phyloP scores from a whole-genome alignment of 192 early-diverging fungal species.

The Gaertneriomyces semiglobifer region DNA sequence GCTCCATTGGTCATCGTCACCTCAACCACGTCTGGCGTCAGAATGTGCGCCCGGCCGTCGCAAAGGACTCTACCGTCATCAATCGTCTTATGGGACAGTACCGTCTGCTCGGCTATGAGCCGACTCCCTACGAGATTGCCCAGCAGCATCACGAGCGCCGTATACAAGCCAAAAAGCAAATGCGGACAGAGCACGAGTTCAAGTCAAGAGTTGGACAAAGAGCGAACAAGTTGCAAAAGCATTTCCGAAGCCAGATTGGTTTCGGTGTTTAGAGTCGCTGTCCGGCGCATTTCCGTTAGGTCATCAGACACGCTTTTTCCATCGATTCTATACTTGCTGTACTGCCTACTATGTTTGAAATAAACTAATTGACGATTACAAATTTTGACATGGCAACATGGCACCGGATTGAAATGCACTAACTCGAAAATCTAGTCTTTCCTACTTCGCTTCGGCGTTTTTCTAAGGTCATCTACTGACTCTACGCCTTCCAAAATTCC shows the following conservation, averaged over 20 bases:
- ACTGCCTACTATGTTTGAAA: too few relatives aligned
- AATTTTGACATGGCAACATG: too few relatives aligned
- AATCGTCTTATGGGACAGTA: conserved; percentile 76
- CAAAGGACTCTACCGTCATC: conserved; percentile 73
- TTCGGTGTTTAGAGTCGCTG: conserved; percentile 32
- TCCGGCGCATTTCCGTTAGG: too few relatives aligned
- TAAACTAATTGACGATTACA: too few relatives aligned
- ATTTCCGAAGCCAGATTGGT: conserved; percentile 82
- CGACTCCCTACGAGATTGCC: conserved; percentile 28
- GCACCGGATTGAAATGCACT: too few relatives aligned
- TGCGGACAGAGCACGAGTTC: conserved; percentile 57
- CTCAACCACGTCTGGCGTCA: conserved; percentile 85
- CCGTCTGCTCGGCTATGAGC: conserved; percentile 41
- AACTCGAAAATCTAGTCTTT: too few relatives aligned
- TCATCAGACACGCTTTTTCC: too few relatives aligned
- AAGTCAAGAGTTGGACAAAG: conserved; percentile 48
- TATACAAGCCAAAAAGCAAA: conserved; percentile 58
- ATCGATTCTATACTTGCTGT: too few relatives aligned
- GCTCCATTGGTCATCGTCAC: conserved; percentile 74
- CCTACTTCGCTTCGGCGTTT: too few relatives aligned
- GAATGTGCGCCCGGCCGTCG: conserved; percentile 52
- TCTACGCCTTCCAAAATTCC: not conserved
- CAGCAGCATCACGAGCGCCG: conserved; percentile 38
- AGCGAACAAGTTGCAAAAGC: conserved; percentile 78
- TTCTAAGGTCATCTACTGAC: too few relatives aligned